Evolutionary conservation across 495 filamentous ascomycete genomes (phyloP), one percentile per base, ranked within the genome.

Genomic region (Darksidea phi): DNA sequence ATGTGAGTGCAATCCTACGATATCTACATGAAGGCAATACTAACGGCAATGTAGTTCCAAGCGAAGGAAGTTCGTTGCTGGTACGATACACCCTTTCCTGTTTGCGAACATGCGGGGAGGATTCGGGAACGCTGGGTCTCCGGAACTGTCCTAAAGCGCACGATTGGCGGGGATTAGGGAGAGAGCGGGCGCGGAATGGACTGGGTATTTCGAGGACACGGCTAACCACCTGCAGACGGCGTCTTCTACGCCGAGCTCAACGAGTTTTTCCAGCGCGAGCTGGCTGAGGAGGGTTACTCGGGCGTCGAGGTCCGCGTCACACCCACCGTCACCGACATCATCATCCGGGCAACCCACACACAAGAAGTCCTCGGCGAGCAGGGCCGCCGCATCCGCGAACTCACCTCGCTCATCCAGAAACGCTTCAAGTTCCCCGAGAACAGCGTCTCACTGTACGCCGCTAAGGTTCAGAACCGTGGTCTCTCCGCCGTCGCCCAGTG

Each of bases 361-460:
- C 94, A 98, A 82, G 94, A 98, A 82, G 94, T 98, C 71, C 90
- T 98, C 70, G 94, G 94, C 75, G 94, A 98, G 86, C 94, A 97
- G 84, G 94, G 94, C 70, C 91, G 94, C 79, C 91, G 94, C 79
- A 98, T 98, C 80, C 92, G 94, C 78, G 94, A 98, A 83, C 91
- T 98, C 80, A 98, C 94, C 73, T 96, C 90, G 66, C 88, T 98
- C 75, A 97, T 98, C 85, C 95, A 97, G 83, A 97, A 98, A 87
- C 91, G 94, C 69, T 98, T 97, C 89, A 97, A 97, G 84, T 98
- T 98, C 85, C 92, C 94, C 76, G 94, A 97, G 84, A 97, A 97
- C 88, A 94, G 89, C 71, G 94, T 98, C 77, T 97, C 94, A 60
- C 90, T 98, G 74, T 98, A 97, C 78, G 94, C 94, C 78, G 95